Percentiles rank a stretch among this genome's conserved stretches.
Evolutionary conservation across 352 stramenopile genomes (phyloP).

Genomic region (Pythium chondricola): DNA sequence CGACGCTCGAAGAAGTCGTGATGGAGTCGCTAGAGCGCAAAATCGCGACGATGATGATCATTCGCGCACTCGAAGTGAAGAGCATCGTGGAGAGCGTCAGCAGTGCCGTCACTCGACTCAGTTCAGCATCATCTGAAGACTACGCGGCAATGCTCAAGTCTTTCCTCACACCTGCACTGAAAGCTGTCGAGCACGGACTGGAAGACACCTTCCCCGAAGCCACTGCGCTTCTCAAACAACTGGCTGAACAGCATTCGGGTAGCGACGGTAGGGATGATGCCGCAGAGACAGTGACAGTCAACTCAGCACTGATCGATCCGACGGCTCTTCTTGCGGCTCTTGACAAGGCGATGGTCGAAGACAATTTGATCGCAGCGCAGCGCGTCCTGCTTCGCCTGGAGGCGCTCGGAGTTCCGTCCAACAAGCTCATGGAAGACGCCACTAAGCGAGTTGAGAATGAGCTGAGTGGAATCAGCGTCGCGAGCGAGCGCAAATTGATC

Average conservation of each 20-base stretch:
- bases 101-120: conserved; percentile 17
- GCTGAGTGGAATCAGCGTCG: conserved; percentile 10
- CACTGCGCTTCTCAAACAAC: not conserved
- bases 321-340: conserved; percentile 39
- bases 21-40: conserved; percentile 65
- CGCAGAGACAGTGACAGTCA: not conserved
- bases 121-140: not conserved
- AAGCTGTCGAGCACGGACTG: conserved; percentile 50
- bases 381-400: conserved; percentile 42
- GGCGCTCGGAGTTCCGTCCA: conserved; percentile 26
- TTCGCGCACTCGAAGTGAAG: conserved; percentile 70
- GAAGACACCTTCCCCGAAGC: conserved; percentile 46
- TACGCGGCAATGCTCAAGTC: conserved; percentile 20
- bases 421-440: conserved; percentile 27
- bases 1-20: conserved; percentile 55
- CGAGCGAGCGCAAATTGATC: conserved; percentile 59
- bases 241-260: not conserved
- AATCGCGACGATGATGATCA: conserved; percentile 79
- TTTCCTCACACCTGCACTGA: conserved; percentile 32
- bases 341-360: conserved; percentile 57
- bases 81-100: conserved; percentile 46
- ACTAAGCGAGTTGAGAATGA: conserved; percentile 17
- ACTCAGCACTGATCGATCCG: conserved; percentile 19
- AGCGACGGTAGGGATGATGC: not conserved
- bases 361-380: conserved; percentile 59